These are phyloP conservation scores for Hypsizygus marmoreus DNA, from an alignment of 768 basidiomycete species.

Conservation along the genomic window DNA sequence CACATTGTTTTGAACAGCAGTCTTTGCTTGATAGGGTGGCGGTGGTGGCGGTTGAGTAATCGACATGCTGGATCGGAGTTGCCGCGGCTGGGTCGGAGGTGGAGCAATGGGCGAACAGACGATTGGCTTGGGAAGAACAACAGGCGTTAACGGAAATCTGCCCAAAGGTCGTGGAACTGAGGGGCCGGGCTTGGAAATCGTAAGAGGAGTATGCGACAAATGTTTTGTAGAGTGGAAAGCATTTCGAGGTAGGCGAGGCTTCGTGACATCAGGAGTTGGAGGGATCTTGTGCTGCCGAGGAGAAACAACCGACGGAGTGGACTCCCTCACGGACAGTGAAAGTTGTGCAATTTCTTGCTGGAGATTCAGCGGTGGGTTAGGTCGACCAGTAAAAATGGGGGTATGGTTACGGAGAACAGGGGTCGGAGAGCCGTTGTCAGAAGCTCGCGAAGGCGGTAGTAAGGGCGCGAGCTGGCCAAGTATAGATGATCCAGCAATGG, in stretches of 20 bases:
- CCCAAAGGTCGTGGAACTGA: background rate
- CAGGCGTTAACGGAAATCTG: background rate
- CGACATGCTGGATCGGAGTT: background rate
- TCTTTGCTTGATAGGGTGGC: background rate
- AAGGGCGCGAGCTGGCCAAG: background rate
- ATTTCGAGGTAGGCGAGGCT: too few species aligned
- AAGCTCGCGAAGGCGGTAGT: background rate
- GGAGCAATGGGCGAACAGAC: slow-evolving; percentile 5
- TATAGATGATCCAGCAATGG: background rate
- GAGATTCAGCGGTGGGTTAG: background rate
- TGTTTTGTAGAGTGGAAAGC: too few species aligned
- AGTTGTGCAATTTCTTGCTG: background rate
- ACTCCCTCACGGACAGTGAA: background rate
- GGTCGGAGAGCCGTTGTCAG: background rate
- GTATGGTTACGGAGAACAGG: background rate
- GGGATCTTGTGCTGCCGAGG: too few species aligned
- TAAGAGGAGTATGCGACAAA: too few species aligned
- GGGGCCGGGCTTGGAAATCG: too few species aligned
- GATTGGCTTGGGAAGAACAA: background rate
- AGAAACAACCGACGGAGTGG: too few species aligned
- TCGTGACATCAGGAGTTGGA: too few species aligned
- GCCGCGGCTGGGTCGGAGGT: background rate
- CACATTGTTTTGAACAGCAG: background rate
- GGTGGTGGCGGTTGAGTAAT: background rate
- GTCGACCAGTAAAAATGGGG: background rate